A percentile compares a stretch with the other conserved stretches of the same genome.
These are phyloP conservation scores for Vitis hybrid DNA, from an alignment of 177 flowering plant genomes.

Conservation along the genomic window DNA sequence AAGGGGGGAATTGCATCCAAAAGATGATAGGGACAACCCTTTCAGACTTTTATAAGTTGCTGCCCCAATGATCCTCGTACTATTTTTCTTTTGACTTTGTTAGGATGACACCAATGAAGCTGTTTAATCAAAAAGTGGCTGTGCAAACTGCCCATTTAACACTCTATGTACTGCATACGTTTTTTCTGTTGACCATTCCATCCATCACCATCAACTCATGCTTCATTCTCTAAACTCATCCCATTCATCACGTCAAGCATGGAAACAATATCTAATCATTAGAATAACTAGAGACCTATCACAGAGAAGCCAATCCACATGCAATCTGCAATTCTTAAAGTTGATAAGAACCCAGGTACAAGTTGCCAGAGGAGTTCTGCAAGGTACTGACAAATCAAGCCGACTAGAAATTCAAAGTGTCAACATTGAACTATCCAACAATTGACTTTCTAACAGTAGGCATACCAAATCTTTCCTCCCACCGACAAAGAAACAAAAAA, in stretches of 20 bases:
- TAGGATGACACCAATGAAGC: no score
- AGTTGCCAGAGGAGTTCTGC: neutral
- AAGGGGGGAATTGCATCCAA: no score
- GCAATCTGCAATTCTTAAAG: no score
- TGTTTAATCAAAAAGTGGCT: neutral
- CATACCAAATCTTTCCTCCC: neutral
- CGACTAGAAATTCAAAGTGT: neutral
- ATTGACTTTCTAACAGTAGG: neutral
- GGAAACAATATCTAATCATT: neutral
- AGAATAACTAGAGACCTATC: neutral
- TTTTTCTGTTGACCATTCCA: neutral
- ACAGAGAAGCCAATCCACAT: no score
- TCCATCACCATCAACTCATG: neutral
- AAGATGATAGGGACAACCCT: no score
- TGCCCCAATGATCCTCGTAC: no score
- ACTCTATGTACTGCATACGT: neutral
- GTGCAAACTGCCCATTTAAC: neutral
- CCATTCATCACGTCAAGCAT: neutral
- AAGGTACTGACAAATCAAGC: neutral
- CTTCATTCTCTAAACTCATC: neutral
- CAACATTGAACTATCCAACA: neutral
- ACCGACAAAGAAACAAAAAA: no score
- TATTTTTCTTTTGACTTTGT: no score
- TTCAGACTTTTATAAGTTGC: no score
- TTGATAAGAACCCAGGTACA: neutral